Percentiles rank a stretch among this genome's conserved stretches.
phyloP scores from a whole-genome alignment of 2,329 filamentous ascomycete genomes.

The Colletotrichum noveboracense region DNA sequence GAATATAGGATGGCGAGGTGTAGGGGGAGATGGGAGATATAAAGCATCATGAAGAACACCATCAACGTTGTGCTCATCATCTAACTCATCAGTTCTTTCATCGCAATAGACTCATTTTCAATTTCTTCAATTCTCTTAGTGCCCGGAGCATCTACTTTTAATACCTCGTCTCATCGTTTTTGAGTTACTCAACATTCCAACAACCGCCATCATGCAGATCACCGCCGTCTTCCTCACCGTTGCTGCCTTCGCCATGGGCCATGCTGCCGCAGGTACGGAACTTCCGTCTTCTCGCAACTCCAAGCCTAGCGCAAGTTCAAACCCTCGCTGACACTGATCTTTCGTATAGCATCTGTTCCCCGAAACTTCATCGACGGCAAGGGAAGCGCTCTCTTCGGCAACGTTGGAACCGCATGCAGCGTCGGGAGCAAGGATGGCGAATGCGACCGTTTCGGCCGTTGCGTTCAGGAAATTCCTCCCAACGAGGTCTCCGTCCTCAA shows the following conservation, averaged over 20 bases:
- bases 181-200: neutral
- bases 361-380: slow-evolving; percentile 6
- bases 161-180: neutral
- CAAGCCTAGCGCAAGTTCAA: rapidly evolving
- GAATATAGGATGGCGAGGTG: neutral
- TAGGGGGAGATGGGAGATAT: neutral
- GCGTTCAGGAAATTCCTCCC: slow-evolving; percentile 1
- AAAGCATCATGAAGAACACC: neutral
- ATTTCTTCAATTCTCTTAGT: neutral
- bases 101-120: neutral
- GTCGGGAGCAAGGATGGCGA: slow-evolving; percentile 8
- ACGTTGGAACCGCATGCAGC: neutral
- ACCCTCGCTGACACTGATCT: neutral
- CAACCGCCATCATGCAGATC: neutral
- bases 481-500: slow-evolving; percentile 6
- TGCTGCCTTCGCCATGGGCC: neutral
- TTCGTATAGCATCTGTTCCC: neutral
- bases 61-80: neutral
- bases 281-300: neutral
- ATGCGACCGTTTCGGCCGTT: slow-evolving; percentile 12
- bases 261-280: neutral
- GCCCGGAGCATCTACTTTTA: neutral
- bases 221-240: neutral
- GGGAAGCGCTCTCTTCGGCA: slow-evolving; percentile 12
- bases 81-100: neutral